Percentiles rank a stretch among this genome's conserved stretches.
These are phyloP conservation scores for Phascolomyces articulosus DNA, from an alignment of 371 early-diverging fungal species.

Conservation along the genomic window DNA sequence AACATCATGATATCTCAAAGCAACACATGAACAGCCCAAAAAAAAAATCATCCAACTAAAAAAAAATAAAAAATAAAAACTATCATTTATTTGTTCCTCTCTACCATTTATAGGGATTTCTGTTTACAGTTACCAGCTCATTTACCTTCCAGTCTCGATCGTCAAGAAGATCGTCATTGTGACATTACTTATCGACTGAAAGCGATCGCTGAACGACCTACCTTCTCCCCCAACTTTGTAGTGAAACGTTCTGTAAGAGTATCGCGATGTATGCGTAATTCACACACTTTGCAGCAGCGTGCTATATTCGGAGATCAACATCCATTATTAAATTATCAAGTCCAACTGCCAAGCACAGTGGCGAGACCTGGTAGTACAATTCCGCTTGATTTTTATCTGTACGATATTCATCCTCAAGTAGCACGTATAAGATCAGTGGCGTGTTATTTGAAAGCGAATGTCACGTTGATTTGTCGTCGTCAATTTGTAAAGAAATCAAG, in stretches of 20 bases:
- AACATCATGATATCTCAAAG: neutral
- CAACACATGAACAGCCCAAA: no score
- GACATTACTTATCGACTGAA: slow-evolving; percentile 31
- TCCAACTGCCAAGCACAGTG: slow-evolving; percentile 39
- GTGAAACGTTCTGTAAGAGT: slow-evolving; percentile 24
- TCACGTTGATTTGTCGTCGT: slow-evolving; percentile 11
- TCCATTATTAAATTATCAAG: slow-evolving; percentile 36
- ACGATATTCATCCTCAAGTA: slow-evolving; percentile 31
- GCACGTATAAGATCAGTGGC: slow-evolving; percentile 25
- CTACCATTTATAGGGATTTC: slow-evolving; percentile 34
- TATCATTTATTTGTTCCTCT: neutral
- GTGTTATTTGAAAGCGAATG: slow-evolving; percentile 33
- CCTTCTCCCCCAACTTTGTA: slow-evolving; percentile 32
- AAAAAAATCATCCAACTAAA: neutral
- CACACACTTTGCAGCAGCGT: neutral
- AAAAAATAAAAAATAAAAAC: neutral
- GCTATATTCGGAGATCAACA: slow-evolving; percentile 33
- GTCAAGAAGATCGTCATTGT: slow-evolving; percentile 22
- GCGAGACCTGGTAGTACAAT: slow-evolving; percentile 31
- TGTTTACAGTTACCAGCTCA: slow-evolving; percentile 40
- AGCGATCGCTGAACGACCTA: slow-evolving; percentile 40
- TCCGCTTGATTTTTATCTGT: slow-evolving; percentile 40
- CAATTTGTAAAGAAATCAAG: slow-evolving; percentile 22
- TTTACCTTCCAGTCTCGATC: slow-evolving; percentile 40
- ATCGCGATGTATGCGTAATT: neutral